Conservation (phyloP, 768 basidiomycete genomes). For the Amanita pseudoporphyria region DNA sequence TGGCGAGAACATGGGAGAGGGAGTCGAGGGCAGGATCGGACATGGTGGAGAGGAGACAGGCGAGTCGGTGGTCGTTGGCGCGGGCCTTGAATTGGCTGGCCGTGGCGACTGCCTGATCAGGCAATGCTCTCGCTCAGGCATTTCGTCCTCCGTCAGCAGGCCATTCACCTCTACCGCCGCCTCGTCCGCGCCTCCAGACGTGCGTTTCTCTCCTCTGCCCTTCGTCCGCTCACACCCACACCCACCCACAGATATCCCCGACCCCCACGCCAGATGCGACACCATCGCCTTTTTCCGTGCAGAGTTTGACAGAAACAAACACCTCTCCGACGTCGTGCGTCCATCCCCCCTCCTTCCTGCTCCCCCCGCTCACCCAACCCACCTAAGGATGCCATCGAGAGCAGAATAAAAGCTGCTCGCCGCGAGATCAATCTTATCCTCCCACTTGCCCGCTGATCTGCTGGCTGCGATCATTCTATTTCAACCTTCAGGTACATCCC, state of each 20-base stretch:
- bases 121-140: conserved; percentile 49
- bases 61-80: conserved; percentile 9
- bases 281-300: conserved; percentile 64
- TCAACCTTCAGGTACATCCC: not conserved
- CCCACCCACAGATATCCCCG: conserved; percentile 43
- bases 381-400: conserved; percentile 53
- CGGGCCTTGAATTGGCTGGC: conserved; percentile 38
- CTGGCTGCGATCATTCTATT: not conserved
- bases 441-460: conserved; percentile 17
- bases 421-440: conserved; percentile 57
- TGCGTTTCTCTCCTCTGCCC: conserved; percentile 18
- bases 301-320: conserved; percentile 57
- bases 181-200: conserved; percentile 64
- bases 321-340: conserved; percentile 49
- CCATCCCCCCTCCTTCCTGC: not conserved
- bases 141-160: conserved; percentile 60
- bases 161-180: conserved; percentile 52
- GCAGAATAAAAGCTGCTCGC: conserved; percentile 41
- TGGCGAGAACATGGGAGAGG: conserved; percentile 13
- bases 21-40: conserved; percentile 10
- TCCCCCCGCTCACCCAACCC: not conserved
- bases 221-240: not conserved
- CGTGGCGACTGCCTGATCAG: conserved; percentile 12
- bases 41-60: conserved; percentile 8
- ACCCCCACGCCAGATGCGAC: conserved; percentile 50